A percentile compares a stretch with the other conserved stretches of the same genome.
These are phyloP conservation scores for Dioscorea dumetorum DNA, from an alignment of 106 monocot genomes.

Conservation along the genomic window DNA sequence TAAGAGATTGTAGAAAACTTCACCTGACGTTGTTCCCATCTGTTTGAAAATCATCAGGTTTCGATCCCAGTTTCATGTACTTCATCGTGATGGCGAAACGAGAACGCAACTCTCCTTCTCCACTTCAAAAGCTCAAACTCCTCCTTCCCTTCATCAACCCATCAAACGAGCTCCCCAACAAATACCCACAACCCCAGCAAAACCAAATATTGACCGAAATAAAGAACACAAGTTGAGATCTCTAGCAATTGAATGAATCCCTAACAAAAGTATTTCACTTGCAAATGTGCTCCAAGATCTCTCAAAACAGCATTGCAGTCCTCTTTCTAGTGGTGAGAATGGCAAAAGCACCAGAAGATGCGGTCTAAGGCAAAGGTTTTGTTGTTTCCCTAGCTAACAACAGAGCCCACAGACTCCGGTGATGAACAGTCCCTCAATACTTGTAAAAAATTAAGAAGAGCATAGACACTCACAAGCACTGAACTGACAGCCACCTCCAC, in stretches of 20 bases:
- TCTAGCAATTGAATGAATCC: too few relatives aligned
- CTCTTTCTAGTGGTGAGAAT: not conserved
- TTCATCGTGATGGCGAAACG: conserved; percentile 48
- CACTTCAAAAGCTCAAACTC: not conserved
- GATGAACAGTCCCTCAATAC: conserved; percentile 11
- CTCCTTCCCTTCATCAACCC: conserved; percentile 7
- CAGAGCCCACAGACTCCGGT: conserved; percentile 29
- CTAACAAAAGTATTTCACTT: too few relatives aligned
- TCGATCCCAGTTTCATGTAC: conserved; percentile 98
- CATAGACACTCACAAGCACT: conserved; percentile 18
- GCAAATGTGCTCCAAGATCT: too few relatives aligned
- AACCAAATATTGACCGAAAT: not conserved
- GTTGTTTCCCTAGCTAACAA: conserved; percentile 13
- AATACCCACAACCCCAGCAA: conserved; percentile 2
- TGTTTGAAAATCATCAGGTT: conserved; percentile 73
- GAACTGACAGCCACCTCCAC: conserved; percentile 15
- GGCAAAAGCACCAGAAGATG: conserved; percentile 12
- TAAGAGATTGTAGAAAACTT: not conserved
- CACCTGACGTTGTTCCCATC: conserved; percentile 77
- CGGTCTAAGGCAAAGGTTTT: conserved; percentile 8
- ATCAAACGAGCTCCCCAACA: conserved; percentile 9
- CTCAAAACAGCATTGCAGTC: not conserved
- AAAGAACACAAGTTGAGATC: not conserved
- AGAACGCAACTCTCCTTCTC: conserved; percentile 2
- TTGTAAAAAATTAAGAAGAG: conserved; percentile 22